A percentile compares a stretch with the other conserved stretches of the same genome.
phyloP scores from a whole-genome alignment of 208 protist genomes.

The Leishmania martiniquensis region DNA sequence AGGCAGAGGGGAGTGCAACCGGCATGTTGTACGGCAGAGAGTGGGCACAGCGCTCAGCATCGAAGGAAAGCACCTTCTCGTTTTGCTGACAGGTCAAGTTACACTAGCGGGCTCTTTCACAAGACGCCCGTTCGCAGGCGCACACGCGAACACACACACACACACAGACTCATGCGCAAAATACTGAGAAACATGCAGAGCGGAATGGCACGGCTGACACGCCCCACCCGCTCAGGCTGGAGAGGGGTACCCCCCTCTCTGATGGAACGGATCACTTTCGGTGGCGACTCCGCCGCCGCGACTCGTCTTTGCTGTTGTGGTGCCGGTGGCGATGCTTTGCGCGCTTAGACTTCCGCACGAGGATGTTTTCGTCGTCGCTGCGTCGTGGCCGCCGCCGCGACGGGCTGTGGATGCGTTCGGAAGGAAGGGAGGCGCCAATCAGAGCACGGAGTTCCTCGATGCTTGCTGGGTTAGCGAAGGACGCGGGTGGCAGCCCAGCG shows the following conservation, averaged over 20 bases:
- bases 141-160: background rate
- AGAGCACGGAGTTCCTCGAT: slow-evolving; percentile 33
- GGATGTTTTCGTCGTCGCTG: slow-evolving; percentile 7
- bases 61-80: background rate
- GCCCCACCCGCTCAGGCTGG: background rate
- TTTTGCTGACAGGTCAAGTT: background rate
- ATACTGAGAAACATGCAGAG: background rate
- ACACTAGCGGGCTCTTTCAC: background rate
- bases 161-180: background rate
- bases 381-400: slow-evolving; percentile 3
- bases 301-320: background rate
- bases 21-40: too few relatives aligned
- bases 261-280: slow-evolving; percentile 2
- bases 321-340: slow-evolving; percentile 9
- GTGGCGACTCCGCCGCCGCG: background rate
- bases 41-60: too few relatives aligned
- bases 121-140: background rate
- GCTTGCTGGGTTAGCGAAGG: slow-evolving; percentile 3
- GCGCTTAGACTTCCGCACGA: slow-evolving; percentile 5
- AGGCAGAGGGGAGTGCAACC: too few relatives aligned
- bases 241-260: background rate
- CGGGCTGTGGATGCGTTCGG: background rate
- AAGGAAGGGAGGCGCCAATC: slow-evolving; percentile 18
- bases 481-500: background rate
- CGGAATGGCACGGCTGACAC: background rate